Percentiles rank a stretch among this genome's conserved stretches.
Conservation (phyloP, 305 asterid species). For the Fraxinus albicans region DNA sequence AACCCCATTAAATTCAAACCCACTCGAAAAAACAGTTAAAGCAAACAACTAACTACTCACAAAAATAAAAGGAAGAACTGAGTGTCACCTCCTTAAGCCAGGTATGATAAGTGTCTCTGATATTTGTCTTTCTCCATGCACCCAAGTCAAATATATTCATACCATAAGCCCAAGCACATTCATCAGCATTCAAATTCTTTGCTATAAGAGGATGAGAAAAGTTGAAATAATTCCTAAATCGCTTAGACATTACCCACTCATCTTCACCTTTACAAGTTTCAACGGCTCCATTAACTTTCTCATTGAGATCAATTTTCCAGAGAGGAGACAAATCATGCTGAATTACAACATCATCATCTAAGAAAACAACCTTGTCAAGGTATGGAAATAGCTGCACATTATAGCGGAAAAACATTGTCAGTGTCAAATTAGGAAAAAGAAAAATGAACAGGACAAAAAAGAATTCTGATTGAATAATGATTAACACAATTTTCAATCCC, state of each 20-base stretch:
- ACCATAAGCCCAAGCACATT: slow-evolving; percentile 99
- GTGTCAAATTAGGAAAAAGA: slow-evolving; percentile 8
- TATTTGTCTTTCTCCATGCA: slow-evolving; percentile 76
- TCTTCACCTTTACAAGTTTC: slow-evolving; percentile 99
- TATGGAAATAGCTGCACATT: slow-evolving; percentile 87
- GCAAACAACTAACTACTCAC: background rate
- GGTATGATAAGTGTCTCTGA: slow-evolving; percentile 82
- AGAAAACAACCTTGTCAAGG: slow-evolving; percentile 95
- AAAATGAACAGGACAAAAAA: background rate
- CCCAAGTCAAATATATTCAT: slow-evolving; percentile 94
- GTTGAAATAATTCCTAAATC: slow-evolving; percentile 90
- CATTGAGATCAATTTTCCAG: slow-evolving; percentile 81
- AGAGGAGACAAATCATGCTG: slow-evolving; percentile 92
- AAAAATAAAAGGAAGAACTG: background rate
- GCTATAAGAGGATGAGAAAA: slow-evolving; percentile 87
- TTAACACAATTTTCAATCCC: slow-evolving; percentile 5
- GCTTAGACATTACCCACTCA: slow-evolving; percentile 97
- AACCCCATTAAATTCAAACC: background rate
- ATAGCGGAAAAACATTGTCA: slow-evolving; percentile 20
- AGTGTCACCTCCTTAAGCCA: slow-evolving; percentile 88
- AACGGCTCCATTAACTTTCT: slow-evolving; percentile 97
- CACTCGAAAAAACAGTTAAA: background rate
- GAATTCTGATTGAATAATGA: slow-evolving; percentile 2
- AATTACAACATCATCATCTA: slow-evolving; percentile 94
- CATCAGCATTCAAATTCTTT: slow-evolving; percentile 82